phyloP scores from a whole-genome alignment of 1,139 yeast genomes.

The Kluyveromyces sp. region DNA sequence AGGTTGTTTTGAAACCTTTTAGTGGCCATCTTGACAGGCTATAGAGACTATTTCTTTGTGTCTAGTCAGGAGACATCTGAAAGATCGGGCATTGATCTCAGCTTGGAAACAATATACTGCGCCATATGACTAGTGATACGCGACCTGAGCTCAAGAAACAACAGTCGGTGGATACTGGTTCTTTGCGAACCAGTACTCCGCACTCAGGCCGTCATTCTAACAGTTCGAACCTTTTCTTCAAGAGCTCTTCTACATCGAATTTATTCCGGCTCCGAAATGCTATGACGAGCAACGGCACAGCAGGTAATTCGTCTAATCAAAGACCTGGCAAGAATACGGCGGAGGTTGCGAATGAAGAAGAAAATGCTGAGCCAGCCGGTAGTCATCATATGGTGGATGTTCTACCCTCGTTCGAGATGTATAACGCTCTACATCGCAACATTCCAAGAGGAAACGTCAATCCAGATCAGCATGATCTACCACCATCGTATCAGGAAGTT shows the following conservation, averaged over 20 bases:
- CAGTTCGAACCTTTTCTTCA: constrained; percentile 8
- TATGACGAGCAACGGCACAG: not conserved
- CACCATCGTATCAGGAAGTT: constrained; percentile 29
- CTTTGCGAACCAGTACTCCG: constrained; percentile 6
- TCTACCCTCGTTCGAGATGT: constrained; percentile 33
- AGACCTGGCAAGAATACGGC: not conserved
- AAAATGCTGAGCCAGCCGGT: not conserved
- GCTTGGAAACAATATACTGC: not conserved
- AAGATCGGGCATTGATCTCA: not conserved
- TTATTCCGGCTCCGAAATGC: constrained; percentile 10
- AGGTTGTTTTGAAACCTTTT: too few species aligned
- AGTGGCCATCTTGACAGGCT: too few species aligned
- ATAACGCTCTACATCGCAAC: constrained; percentile 30
- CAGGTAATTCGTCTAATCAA: not conserved
- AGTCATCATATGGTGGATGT: constrained; percentile 22
- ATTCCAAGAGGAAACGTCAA: constrained; percentile 32
- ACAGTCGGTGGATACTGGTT: constrained; percentile 6
- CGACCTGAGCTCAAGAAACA: constrained; percentile 5
- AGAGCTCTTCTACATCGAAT: constrained; percentile 11
- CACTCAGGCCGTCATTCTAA: not conserved
- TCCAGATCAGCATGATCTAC: constrained; percentile 30
- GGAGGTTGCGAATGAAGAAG: not conserved
- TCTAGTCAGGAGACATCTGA: not conserved
- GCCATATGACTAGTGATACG: not conserved
- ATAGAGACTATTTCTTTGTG: too few species aligned